Evolutionary conservation across 2,329 filamentous ascomycete genomes (phyloP).

Genomic region (Penicillium sp.): DNA sequence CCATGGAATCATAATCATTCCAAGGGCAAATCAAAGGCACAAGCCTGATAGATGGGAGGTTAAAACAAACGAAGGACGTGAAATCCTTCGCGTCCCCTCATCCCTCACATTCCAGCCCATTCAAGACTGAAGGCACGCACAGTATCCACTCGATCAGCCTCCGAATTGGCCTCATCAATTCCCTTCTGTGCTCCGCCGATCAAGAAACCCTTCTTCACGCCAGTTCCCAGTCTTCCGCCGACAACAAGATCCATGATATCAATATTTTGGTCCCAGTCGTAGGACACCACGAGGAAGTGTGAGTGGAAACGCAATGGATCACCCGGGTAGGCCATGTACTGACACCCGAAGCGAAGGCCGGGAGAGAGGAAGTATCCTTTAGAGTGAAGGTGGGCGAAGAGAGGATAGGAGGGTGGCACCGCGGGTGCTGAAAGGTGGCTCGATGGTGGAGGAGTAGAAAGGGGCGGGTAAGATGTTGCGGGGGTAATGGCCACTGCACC

Average conservation of each 20-base stretch:
- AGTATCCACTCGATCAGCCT: constrained; percentile 23
- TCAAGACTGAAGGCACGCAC: constrained; percentile 76
- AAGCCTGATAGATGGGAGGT: background rate
- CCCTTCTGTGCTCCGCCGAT: constrained; percentile 58
- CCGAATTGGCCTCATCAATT: constrained; percentile 31
- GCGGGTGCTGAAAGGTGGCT: constrained; percentile 26
- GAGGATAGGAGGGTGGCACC: constrained; percentile 53
- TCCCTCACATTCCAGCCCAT: constrained; percentile 77
- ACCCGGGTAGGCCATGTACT: constrained; percentile 90
- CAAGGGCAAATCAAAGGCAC: background rate
- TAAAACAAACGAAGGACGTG: background rate
- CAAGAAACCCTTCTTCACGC: constrained; percentile 90
- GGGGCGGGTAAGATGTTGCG: constrained; percentile 42
- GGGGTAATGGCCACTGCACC: constrained; percentile 39
- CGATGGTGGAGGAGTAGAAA: constrained; percentile 27
- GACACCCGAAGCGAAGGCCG: constrained; percentile 84
- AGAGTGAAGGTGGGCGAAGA: constrained; percentile 72
- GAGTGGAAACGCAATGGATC: constrained; percentile 92
- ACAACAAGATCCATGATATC: constrained; percentile 75
- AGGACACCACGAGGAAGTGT: constrained; percentile 78
- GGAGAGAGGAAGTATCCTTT: constrained; percentile 80
- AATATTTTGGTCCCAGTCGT: constrained; percentile 80
- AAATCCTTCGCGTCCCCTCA: background rate
- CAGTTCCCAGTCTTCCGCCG: constrained; percentile 78
- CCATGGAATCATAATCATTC: background rate